Percentiles rank a stretch among this genome's conserved stretches.
Conservation (phyloP, 73 alveolate genomes). For the Stentor coeruleus region DNA sequence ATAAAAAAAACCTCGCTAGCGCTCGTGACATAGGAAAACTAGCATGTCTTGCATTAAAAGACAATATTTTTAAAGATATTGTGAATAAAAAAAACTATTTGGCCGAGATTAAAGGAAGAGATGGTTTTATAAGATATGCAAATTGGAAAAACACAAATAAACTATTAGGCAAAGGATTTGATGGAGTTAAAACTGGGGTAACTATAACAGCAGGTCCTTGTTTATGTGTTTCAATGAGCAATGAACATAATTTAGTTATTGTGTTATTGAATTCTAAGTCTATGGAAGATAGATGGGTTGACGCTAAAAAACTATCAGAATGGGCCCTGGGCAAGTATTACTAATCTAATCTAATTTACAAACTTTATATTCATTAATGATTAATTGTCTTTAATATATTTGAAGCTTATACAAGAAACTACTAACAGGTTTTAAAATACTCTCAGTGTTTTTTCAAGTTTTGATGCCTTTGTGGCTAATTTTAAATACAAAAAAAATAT, state of each 20-base stretch:
- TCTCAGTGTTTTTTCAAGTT: too few species aligned
- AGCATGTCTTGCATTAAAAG: conserved; percentile 42
- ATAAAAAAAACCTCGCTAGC: conserved; percentile 52
- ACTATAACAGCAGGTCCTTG: conserved; percentile 78
- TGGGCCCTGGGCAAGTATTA: conserved; percentile 43
- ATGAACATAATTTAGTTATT: conserved; percentile 26
- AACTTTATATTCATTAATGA: too few species aligned
- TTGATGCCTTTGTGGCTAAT: too few species aligned
- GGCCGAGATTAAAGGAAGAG: conserved; percentile 6
- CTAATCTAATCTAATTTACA: too few species aligned
- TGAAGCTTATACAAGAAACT: too few species aligned
- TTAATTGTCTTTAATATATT: too few species aligned
- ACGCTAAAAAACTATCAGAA: conserved; percentile 29
- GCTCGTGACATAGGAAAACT: conserved; percentile 61
- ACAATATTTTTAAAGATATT: conserved; percentile 32
- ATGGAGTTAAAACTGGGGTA: conserved; percentile 68
- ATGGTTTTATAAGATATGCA: conserved; percentile 22
- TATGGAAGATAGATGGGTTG: conserved; percentile 40
- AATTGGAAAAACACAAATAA: conserved; percentile 65
- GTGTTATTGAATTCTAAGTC: conserved; percentile 32
- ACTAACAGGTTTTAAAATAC: too few species aligned
- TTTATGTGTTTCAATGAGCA: conserved; percentile 21
- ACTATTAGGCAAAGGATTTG: conserved; percentile 65
- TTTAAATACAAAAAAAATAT: too few species aligned
- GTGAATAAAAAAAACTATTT: conserved; percentile 37